Evolutionary conservation across 768 basidiomycete genomes (phyloP), one percentile per base, ranked within the genome.

Genomic region (Candolleomyces aberdarensis): DNA sequence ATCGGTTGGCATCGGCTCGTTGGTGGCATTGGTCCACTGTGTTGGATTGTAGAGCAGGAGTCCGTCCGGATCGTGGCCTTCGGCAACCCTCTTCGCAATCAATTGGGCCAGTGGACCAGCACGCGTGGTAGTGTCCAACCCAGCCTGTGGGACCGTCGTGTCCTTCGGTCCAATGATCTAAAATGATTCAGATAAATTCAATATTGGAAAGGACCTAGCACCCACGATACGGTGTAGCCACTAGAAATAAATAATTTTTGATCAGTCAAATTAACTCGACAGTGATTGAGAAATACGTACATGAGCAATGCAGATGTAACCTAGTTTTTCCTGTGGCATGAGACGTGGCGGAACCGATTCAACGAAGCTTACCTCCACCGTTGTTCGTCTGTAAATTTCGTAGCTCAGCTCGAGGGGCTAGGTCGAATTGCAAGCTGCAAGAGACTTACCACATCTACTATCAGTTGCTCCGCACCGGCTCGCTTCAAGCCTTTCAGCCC

Each of bases 221-320:
- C 17, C 19, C 58, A 76, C 79, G 52, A 81, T 75, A 32, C 78
- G 76, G 64, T 79, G 80, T 40, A 81, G 73, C 77, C 76, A 81
- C 78, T 81, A 15, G 14, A 3, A 19, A 17, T 36, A 8, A 36
- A 36, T 7, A 58, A 6, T n/a, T 17, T 13, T 26, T 47, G 20
- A 62, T 39, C 22, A 44, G 60, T 43, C 59, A 36, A 61, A 55
- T 26, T 59, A 22, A 36, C 20, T 48, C 13, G 19, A 55, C n/a
- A 44, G 29, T 10, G 14, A 49, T 26, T 31, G 15, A 20, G 17
- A 58, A 46, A 53, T 32, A 62, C 83, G 70, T 65, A 85, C 84
- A 70, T 85, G 82, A 11, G 85, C 83, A 46, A 83, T 76, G 68
- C 85, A 86, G 60, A 86, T 83, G 71, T 79, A 86, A 14, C 83